Conservation (phyloP, 1,139 yeast species). For the Candida albicans region DNA sequence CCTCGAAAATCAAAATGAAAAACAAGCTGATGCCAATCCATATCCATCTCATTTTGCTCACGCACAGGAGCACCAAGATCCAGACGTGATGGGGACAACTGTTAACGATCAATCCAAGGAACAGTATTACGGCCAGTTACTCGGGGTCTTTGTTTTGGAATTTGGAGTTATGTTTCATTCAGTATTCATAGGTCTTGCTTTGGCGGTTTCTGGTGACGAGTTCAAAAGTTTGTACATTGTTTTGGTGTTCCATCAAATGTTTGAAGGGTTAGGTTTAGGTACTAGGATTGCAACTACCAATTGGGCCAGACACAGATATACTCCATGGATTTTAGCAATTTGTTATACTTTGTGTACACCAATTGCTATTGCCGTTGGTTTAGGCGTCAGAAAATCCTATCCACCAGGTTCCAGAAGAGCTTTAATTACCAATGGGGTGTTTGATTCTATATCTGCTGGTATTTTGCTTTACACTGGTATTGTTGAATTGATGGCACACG, state of each 20-base stretch:
- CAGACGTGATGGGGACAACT: constrained; percentile 46
- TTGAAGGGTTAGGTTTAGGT: constrained; percentile 92
- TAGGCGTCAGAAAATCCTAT: constrained; percentile 74
- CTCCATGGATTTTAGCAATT: constrained; percentile 61
- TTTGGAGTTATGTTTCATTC: constrained; percentile 84
- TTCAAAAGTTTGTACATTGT: constrained; percentile 77
- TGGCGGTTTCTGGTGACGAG: constrained; percentile 72
- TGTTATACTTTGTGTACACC: constrained; percentile 80
- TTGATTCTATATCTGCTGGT: constrained; percentile 85
- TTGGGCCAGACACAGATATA: constrained; percentile 55
- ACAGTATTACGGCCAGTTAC: constrained; percentile 45
- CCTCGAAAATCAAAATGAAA: constrained; percentile 18
- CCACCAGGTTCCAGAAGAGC: constrained; percentile 61
- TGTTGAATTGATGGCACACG: constrained; percentile 87
- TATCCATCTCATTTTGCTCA: constrained; percentile 51
- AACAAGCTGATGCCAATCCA: constrained; percentile 20
- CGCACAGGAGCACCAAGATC: constrained; percentile 54
- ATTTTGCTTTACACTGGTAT: constrained; percentile 82
- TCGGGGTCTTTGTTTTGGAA: constrained; percentile 61
- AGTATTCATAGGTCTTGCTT: constrained; percentile 71
- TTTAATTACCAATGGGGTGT: constrained; percentile 70
- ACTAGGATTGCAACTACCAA: constrained; percentile 74
- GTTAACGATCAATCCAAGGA: constrained; percentile 35
- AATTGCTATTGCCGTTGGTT: constrained; percentile 79
- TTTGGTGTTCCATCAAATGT: constrained; percentile 84